Percentiles rank a stretch among this genome's conserved stretches.
Conservation (phyloP, 306 rosid genomes). For the Glycyrrhiza uralensis region DNA sequence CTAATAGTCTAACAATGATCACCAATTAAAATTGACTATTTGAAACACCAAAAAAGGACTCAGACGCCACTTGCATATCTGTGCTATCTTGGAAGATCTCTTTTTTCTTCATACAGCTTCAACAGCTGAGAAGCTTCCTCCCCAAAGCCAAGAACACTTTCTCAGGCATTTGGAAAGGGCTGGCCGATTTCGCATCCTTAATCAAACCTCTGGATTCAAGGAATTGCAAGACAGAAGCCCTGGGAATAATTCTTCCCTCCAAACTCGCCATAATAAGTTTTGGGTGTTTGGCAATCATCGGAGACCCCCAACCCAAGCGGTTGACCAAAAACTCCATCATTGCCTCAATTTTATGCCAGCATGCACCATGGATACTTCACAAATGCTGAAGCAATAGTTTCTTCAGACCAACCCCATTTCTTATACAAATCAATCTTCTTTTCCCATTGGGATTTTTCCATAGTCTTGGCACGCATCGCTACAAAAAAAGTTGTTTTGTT, state of each 20-base stretch:
- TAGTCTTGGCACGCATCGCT: slow-evolving; percentile 16
- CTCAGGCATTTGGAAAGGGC: not conserved
- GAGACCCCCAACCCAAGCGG: slow-evolving; percentile 40
- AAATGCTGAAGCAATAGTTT: slow-evolving; percentile 23
- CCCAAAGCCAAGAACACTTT: not conserved
- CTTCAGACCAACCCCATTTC: slow-evolving; percentile 50
- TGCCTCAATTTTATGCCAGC: slow-evolving; percentile 24
- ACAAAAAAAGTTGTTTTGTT: not conserved
- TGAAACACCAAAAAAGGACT: too few species aligned
- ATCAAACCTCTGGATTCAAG: slow-evolving; percentile 33
- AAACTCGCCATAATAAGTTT: slow-evolving; percentile 21
- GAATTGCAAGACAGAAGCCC: slow-evolving; percentile 35
- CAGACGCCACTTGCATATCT: not conserved
- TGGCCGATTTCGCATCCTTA: not conserved
- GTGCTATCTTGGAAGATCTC: not conserved
- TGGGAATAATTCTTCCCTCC: slow-evolving; percentile 37
- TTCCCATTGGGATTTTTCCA: slow-evolving; percentile 24
- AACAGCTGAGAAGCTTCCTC: slow-evolving; percentile 27
- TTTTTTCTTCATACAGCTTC: slow-evolving; percentile 22
- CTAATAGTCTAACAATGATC: not conserved
- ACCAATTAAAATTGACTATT: not conserved
- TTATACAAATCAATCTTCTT: slow-evolving; percentile 30
- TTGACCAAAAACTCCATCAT: slow-evolving; percentile 35
- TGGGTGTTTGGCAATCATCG: slow-evolving; percentile 8
- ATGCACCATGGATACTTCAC: slow-evolving; percentile 35